phyloP scores from a whole-genome alignment of 2,329 filamentous ascomycete genomes.

The Claviceps spartinae region DNA sequence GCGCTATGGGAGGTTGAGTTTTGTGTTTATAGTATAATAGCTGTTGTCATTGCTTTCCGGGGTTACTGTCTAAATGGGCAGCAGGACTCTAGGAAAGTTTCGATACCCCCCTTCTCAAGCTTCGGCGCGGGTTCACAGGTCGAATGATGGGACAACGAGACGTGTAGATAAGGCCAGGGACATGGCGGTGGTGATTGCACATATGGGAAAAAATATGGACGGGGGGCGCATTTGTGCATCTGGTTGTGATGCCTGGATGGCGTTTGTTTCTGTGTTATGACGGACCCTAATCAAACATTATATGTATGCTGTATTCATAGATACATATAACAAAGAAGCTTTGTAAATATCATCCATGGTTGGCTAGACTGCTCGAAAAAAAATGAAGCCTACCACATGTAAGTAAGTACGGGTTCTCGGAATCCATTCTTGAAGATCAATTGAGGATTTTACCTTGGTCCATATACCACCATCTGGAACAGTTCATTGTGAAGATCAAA shows the following conservation, averaged over 20 bases:
- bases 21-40: background rate
- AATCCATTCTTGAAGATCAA: too few species aligned
- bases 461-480: too few species aligned
- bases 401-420: too few species aligned
- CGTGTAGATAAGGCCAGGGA: background rate
- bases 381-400: too few species aligned
- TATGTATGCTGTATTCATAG: background rate
- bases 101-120: background rate
- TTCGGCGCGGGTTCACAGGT: constrained; percentile 1
- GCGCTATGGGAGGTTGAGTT: too few species aligned
- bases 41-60: background rate
- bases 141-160: constrained; percentile 1
- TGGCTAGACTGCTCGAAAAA: too few species aligned
- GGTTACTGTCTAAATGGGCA: background rate
- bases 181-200: background rate
- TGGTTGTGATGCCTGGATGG: constrained; percentile 19
- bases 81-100: background rate
- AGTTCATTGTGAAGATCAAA: too few species aligned
- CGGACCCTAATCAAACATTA: background rate
- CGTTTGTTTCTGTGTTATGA: constrained; percentile 8
- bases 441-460: too few species aligned
- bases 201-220: constrained; percentile 1
- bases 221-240: constrained; percentile 10
- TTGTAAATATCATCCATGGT: background rate
- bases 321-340: constrained; percentile 1